Evolutionary conservation across 2,329 filamentous ascomycete genomes (phyloP).

Genomic region (Fusarium drepaniforme): DNA sequence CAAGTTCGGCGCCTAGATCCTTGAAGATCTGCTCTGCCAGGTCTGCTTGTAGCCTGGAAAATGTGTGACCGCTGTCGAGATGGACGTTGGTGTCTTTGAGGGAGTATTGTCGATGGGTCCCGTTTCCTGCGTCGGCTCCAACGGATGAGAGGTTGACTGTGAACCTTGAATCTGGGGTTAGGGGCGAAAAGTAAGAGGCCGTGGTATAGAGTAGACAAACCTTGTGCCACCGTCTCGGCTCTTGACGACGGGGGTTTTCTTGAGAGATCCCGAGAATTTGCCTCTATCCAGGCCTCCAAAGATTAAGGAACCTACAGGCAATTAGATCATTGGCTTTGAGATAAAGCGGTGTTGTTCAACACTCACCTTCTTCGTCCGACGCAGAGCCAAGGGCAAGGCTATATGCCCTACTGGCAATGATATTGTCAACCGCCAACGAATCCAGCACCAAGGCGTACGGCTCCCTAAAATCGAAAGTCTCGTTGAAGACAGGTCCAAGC

Average conservation of each 20-base stretch:
- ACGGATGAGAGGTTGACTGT: conserved; percentile 50
- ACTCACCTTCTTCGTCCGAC: not conserved
- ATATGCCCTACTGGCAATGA: conserved; percentile 46
- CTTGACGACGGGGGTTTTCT: conserved; percentile 63
- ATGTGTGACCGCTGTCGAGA: conserved; percentile 72
- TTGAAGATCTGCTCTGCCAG: conserved; percentile 1
- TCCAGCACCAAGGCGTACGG: conserved; percentile 44
- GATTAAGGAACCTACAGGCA: conserved; percentile 43
- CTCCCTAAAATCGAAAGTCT: conserved; percentile 35
- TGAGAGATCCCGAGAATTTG: conserved; percentile 63
- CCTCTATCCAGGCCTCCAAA: conserved; percentile 67
- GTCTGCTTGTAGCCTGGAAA: conserved; percentile 70
- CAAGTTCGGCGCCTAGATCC: conserved; percentile 52
- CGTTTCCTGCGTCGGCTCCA: conserved; percentile 43
- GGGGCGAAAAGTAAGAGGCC: too few relatives aligned
- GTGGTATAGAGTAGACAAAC: not conserved
- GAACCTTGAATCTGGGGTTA: conserved; percentile 39
- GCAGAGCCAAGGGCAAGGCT: conserved; percentile 39
- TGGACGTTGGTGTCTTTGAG: conserved; percentile 57
- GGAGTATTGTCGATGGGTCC: conserved; percentile 54
- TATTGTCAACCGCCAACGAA: conserved; percentile 33
- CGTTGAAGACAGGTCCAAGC: conserved; percentile 34
- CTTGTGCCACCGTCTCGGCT: conserved; percentile 35
- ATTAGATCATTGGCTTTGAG: too few relatives aligned
- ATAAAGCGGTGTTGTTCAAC: not conserved